Percentiles rank a stretch among this genome's conserved stretches.
Evolutionary conservation across 352 stramenopile species (phyloP).

Genomic region (Thalassiosira hispida): DNA sequence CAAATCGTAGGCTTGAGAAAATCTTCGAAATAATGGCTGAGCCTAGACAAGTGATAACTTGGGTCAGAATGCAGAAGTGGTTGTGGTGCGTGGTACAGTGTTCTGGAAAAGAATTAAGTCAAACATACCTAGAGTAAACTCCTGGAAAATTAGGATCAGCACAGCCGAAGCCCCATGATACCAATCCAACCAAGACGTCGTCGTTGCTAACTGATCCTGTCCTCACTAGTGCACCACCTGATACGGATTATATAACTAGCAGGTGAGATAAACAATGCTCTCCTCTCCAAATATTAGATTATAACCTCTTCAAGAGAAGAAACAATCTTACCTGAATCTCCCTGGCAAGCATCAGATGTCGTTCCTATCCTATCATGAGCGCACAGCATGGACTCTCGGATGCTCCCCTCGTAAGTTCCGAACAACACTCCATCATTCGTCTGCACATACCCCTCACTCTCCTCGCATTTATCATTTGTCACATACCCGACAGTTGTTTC

Average conservation of each 20-base stretch:
- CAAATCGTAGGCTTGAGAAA: slow-evolving; percentile 38
- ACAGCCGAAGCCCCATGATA: slow-evolving; percentile 51
- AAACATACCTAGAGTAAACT: slow-evolving; percentile 19
- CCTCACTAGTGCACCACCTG: slow-evolving; percentile 30
- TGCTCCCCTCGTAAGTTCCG: slow-evolving; percentile 25
- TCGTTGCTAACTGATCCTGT: slow-evolving; percentile 11
- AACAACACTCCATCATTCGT: slow-evolving; percentile 20
- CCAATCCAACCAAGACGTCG: slow-evolving; percentile 41
- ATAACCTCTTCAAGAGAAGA: not conserved
- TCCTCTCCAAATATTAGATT: not conserved
- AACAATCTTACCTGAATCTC: slow-evolving; percentile 16
- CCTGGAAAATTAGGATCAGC: slow-evolving; percentile 43
- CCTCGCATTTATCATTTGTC: slow-evolving; percentile 34
- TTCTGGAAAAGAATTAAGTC: too few species aligned
- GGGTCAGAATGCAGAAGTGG: too few species aligned
- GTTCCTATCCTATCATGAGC: slow-evolving; percentile 23
- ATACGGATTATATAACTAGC: too few species aligned
- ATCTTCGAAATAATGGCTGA: slow-evolving; percentile 31
- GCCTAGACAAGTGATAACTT: too few species aligned
- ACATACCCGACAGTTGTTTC: slow-evolving; percentile 30
- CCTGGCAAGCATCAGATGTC: slow-evolving; percentile 49
- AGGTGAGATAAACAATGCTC: not conserved
- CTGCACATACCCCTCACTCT: slow-evolving; percentile 23
- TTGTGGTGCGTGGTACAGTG: too few species aligned
- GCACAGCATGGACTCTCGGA: slow-evolving; percentile 47